Base-by-base conservation (phyloP, 176 grass and related monocot species). In the Lolium multiflorum region DNA sequence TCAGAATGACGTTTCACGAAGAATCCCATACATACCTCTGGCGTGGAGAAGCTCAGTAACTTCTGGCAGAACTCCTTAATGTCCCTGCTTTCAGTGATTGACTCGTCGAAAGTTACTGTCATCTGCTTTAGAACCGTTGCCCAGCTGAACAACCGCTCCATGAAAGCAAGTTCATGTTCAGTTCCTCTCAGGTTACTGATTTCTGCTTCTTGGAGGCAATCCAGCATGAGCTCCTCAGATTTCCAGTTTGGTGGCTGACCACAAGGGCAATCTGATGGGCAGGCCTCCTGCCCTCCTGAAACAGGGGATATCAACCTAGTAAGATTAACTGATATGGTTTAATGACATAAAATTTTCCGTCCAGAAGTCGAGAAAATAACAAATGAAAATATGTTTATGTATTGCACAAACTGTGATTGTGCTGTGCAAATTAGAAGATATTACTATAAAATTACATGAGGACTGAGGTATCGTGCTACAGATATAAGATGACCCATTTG, bases 91-190 rank as follows among this genome's bases (percentile, higher is more conserved):
- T 79, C 62, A 57, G 48, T 12, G 15, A 78, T 44, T 18, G 35
- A 57, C 1, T 9, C 1, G 8, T 58, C 2, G 38, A 86, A 86
- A 57, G 38, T 39, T 39, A 39, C 38, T 39, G 38, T 39, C 38
- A 39, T 39, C 38, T 39, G 38, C 38, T 39, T 70, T 17, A 81
- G 44, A 13, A 9, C 8, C 4, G 28, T 74, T 1, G 56, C 77
- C 77, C 77, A 81, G 1, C 21, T 28, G 3, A 87, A 81, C 25
- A 87, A 21, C 3, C 16, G 58, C n/a, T 75, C 3, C n/a, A 75
- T 3, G 9, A 75, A n/a, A 64, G 46, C 21, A 43, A 74, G 6
- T 43, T 81, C 85, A 56, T 66, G 15, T 9, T 18, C 44, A 39
- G 57, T 56, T 56, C 70, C 78, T 54, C 20, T 17, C 15, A 55